These are phyloP conservation scores for Angophora floribunda DNA, from an alignment of 345 rosid genomes.

Conservation along the genomic window DNA sequence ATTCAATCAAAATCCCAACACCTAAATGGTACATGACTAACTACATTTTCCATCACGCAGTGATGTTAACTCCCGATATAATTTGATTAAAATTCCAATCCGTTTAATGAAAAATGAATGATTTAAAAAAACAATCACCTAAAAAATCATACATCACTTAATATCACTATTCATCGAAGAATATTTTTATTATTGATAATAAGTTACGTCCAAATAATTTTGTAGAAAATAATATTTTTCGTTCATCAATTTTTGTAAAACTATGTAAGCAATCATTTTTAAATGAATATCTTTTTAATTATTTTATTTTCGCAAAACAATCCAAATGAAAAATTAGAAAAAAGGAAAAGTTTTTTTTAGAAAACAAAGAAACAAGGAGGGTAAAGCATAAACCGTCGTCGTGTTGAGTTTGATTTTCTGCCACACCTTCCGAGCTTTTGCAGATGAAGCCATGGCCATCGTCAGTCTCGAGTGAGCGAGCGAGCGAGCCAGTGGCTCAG, in stretches of 20 bases:
- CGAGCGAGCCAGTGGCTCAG: background rate
- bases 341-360: background rate
- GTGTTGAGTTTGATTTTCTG: no score
- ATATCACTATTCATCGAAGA: rapidly evolving
- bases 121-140: no score
- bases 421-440: background rate
- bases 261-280: background rate
- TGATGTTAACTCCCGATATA: rapidly evolving
- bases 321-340: no score
- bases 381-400: background rate
- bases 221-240: rapidly evolving
- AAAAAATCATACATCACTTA: rapidly evolving
- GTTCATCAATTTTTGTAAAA: background rate
- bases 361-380: background rate
- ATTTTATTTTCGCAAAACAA: no score
- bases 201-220: background rate
- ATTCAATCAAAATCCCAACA: background rate
- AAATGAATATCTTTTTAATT: no score
- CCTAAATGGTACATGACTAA: background rate
- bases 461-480: background rate
- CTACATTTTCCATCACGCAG: rapidly evolving
- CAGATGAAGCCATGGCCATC: background rate
- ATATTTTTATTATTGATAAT: no score
- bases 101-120: background rate
- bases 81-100: background rate